Evolutionary conservation across 2,329 filamentous ascomycete species (phyloP).

Genomic region (Diaporthe citrichinensis): DNA sequence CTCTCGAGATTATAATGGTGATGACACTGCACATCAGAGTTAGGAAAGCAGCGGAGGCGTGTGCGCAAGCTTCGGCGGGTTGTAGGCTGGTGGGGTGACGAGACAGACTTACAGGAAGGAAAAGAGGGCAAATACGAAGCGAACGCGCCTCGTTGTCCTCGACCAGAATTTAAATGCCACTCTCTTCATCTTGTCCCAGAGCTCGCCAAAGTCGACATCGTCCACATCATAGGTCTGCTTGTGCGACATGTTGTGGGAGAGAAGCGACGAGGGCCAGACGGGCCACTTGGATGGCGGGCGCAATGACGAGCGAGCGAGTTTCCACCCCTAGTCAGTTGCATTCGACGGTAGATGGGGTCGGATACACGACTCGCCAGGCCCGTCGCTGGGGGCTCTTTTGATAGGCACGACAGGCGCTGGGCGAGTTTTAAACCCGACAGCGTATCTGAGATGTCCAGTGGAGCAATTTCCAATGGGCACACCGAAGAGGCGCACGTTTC

Average conservation of each 20-base stretch:
- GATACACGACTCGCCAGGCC: slow-evolving; percentile 12
- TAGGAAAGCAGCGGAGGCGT: slow-evolving; percentile 14
- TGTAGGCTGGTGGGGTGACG: background rate
- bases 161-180: slow-evolving; percentile 38
- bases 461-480: slow-evolving; percentile 9
- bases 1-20: slow-evolving; percentile 33
- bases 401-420: slow-evolving; percentile 7
- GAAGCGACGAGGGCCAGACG: slow-evolving; percentile 7
- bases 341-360: background rate
- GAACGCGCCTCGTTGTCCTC: slow-evolving; percentile 39
- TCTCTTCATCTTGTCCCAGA: slow-evolving; percentile 38
- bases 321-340: background rate
- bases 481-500: slow-evolving; percentile 26
- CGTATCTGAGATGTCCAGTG: background rate
- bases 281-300: background rate
- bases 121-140: slow-evolving; percentile 28
- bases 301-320: slow-evolving; percentile 3
- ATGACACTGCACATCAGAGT: slow-evolving; percentile 28
- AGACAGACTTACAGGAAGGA: slow-evolving; percentile 37
- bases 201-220: slow-evolving; percentile 38
- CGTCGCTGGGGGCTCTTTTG: background rate
- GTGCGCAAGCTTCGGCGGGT: background rate
- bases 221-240: slow-evolving; percentile 29
- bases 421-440: background rate
- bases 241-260: slow-evolving; percentile 30